Conservation (phyloP, 805 yeast species). For the Metschnikowia lachancei region DNA sequence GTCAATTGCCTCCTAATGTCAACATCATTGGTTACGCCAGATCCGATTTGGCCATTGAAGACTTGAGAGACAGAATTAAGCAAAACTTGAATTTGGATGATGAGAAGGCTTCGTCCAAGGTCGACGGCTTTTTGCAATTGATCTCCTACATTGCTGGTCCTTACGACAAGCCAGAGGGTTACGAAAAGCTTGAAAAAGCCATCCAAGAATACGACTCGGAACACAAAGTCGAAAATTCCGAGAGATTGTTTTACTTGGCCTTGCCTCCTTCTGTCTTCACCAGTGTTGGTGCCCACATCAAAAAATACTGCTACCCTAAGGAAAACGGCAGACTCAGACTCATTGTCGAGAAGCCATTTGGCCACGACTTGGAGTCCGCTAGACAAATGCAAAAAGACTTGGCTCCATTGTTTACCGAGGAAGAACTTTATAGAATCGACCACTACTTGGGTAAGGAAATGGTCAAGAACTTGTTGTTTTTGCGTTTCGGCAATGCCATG, state of each 20-base stretch:
- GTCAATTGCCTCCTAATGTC: conserved; percentile 65
- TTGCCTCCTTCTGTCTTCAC: conserved; percentile 92
- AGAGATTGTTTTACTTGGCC: conserved; percentile 88
- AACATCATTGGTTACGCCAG: conserved; percentile 92
- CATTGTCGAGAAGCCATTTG: conserved; percentile 96
- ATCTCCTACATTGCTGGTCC: conserved; percentile 72
- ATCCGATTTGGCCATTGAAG: conserved; percentile 65
- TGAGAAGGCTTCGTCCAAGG: conserved; percentile 40
- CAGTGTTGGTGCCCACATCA: conserved; percentile 70
- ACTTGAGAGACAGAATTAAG: conserved; percentile 63
- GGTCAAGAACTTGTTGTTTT: conserved; percentile 88
- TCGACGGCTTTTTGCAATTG: conserved; percentile 63
- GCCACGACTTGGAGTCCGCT: conserved; percentile 81
- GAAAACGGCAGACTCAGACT: conserved; percentile 66
- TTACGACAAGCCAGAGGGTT: conserved; percentile 82
- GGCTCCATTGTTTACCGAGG: conserved; percentile 86
- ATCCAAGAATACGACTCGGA: conserved; percentile 60
- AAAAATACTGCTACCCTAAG: conserved; percentile 53
- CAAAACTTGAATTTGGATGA: conserved; percentile 56
- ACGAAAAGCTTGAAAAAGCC: conserved; percentile 48
- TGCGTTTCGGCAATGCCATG: conserved; percentile 89
- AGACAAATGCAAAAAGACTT: conserved; percentile 72
- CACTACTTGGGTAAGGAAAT: conserved; percentile 97
- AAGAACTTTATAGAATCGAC: conserved; percentile 91
- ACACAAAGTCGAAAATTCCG: conserved; percentile 48